A percentile compares a stretch with the other conserved stretches of the same genome.
Evolutionary conservation across 345 rosid genomes (phyloP).

Genomic region (Pistacia integerrima): DNA sequence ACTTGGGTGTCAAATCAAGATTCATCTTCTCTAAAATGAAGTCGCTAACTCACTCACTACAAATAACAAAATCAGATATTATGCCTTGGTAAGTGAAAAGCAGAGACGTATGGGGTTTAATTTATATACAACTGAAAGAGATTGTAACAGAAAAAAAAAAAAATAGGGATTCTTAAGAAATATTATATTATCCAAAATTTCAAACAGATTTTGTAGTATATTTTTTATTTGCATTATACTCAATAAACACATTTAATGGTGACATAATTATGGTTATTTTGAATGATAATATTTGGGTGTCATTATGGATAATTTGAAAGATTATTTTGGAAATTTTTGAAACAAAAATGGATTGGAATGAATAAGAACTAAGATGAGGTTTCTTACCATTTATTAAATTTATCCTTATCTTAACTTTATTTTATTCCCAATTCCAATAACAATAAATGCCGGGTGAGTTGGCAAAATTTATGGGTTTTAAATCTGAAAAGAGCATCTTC

Average conservation of each 20-base stretch:
- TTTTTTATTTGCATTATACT: too few relatives aligned
- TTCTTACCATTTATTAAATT: too few relatives aligned
- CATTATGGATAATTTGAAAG: too few relatives aligned
- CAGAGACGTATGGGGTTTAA: neutral
- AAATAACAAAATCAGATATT: neutral
- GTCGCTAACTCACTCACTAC: neutral
- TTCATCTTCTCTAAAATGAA: constrained; percentile 45
- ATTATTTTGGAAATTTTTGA: too few relatives aligned
- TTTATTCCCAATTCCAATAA: constrained; percentile 8
- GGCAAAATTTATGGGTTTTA: neutral
- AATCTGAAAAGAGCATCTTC: too few relatives aligned
- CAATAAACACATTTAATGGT: too few relatives aligned
- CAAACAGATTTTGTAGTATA: neutral
- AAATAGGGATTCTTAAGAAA: too few relatives aligned
- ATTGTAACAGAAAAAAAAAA: neutral
- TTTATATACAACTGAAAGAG: neutral
- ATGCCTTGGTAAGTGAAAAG: neutral
- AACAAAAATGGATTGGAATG: too few relatives aligned
- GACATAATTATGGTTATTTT: too few relatives aligned
- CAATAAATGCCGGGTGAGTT: neutral
- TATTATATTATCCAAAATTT: too few relatives aligned
- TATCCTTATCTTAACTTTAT: neutral
- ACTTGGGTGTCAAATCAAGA: constrained; percentile 73
- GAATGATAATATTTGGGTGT: too few relatives aligned
- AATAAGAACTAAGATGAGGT: too few relatives aligned